Evolutionary conservation across 2,329 filamentous ascomycete genomes (phyloP), one percentile per base, ranked within the genome.

Genomic region (Zasmidium angulare): DNA sequence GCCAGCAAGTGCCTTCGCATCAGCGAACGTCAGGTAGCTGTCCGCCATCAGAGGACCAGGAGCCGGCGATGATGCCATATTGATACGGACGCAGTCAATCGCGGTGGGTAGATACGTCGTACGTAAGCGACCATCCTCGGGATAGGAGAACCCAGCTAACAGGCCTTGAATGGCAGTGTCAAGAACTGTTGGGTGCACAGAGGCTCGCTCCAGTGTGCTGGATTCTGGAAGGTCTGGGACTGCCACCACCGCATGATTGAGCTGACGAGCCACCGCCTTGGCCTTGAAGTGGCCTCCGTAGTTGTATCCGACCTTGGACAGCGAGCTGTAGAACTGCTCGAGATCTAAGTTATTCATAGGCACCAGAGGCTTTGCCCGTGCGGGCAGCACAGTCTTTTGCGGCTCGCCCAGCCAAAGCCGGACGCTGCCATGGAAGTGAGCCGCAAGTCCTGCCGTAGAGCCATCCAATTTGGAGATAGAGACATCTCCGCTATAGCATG

Each of bases 11-110:
- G 51, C 4, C 21, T 46, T 54, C 3, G 31, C 10, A 22, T 54
- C 29, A 12, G 51, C 43, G 40, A 3, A 46, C 7, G 23, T 52
- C 10, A 52, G 10, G 50, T 29, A 29, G 50, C 23, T 31, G 19
- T 52, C 50, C 7, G 47, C 29, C 36, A 21, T 50, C 47, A 50
- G 24, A 19, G 46, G 46, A 9, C 46, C 46, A n/a, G 47, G 47
- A 50, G 29, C 14, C 29, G 29, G 7, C 14, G 29, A 36, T 14
- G 29, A 14, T 14, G 29, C 29, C 29, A 36, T 29, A 29, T 70
- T 71, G 14, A 73, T 56, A 9, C 61, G 59, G 20, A 74, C 64
- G 7, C 50, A 36, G 1, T 47, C 17, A 19, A 73, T 63, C 7
- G 36, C 50, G 29, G 66, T 60, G 1, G 63, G 63, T 2, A 74